phyloP scores from a whole-genome alignment of 202 grass and related monocot species.

The Elaeis oleifera region DNA sequence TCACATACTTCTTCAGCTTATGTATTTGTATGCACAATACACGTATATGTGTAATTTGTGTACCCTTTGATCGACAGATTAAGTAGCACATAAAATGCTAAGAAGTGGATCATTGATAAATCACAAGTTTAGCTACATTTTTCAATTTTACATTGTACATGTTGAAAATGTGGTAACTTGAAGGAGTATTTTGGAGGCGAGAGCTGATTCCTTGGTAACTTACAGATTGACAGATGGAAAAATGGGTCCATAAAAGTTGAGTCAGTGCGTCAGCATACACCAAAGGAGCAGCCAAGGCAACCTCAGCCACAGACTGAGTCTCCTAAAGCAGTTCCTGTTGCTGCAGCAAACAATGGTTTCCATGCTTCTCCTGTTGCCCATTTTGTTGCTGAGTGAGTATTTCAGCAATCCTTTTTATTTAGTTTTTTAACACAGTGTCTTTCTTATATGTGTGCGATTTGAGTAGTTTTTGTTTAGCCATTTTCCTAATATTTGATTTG shows the following conservation, averaged over 20 bases:
- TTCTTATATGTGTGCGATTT: too few relatives aligned
- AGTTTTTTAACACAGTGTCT: too few relatives aligned
- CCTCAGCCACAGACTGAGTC: neutral
- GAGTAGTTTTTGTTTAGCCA: too few relatives aligned
- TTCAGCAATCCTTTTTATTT: neutral
- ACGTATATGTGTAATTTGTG: neutral
- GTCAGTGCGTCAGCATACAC: neutral
- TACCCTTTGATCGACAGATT: neutral
- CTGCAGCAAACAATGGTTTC: neutral
- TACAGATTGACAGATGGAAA: conserved; percentile 7
- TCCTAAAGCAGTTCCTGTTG: neutral
- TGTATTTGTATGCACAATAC: too few relatives aligned
- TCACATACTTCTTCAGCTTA: neutral
- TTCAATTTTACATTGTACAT: neutral
- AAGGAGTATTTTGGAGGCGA: neutral
- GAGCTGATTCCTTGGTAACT: neutral
- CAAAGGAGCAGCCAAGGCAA: too few relatives aligned
- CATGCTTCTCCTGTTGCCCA: conserved; percentile 11
- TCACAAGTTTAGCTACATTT: neutral
- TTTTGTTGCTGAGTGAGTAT: conserved; percentile 6
- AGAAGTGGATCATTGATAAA: neutral
- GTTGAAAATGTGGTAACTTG: neutral
- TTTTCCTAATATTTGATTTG: too few relatives aligned
- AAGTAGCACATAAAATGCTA: too few relatives aligned
- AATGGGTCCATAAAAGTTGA: neutral